phyloP scores from a whole-genome alignment of 305 asterid genomes.

The Ajuga reptans region DNA sequence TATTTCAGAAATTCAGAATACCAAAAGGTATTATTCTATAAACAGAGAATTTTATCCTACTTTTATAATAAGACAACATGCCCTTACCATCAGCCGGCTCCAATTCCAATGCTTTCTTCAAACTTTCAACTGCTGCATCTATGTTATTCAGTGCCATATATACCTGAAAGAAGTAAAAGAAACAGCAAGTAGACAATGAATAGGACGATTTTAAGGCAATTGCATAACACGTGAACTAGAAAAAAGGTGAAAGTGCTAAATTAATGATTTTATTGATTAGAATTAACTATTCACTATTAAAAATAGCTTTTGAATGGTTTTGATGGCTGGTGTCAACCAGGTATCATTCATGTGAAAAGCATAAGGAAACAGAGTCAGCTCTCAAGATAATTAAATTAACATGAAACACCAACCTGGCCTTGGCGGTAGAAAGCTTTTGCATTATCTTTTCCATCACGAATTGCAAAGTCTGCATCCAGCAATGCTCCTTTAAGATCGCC shows the following conservation, averaged over 20 bases:
- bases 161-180: constrained; percentile 38
- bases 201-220: constrained; percentile 6
- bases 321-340: background rate
- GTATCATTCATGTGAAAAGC: background rate
- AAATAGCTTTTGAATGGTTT: too few relatives aligned
- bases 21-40: background rate
- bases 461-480: constrained; percentile 70
- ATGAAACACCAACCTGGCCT: constrained; percentile 59
- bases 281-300: background rate
- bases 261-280: background rate
- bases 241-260: background rate
- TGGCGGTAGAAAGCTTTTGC: constrained; percentile 88
- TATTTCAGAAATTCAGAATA: background rate
- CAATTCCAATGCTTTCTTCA: constrained; percentile 62
- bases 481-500: constrained; percentile 87
- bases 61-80: background rate
- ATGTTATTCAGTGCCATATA: constrained; percentile 65
- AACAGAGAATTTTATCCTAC: background rate
- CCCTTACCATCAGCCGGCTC: constrained; percentile 76
- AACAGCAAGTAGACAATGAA: constrained; percentile 4
- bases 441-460: constrained; percentile 76
- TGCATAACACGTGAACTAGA: background rate
- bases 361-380: background rate
- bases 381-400: background rate
- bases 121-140: constrained; percentile 73